Evolutionary conservation across 2,329 filamentous ascomycete genomes (phyloP).

Genomic region (Arthrobotrys iridis): DNA sequence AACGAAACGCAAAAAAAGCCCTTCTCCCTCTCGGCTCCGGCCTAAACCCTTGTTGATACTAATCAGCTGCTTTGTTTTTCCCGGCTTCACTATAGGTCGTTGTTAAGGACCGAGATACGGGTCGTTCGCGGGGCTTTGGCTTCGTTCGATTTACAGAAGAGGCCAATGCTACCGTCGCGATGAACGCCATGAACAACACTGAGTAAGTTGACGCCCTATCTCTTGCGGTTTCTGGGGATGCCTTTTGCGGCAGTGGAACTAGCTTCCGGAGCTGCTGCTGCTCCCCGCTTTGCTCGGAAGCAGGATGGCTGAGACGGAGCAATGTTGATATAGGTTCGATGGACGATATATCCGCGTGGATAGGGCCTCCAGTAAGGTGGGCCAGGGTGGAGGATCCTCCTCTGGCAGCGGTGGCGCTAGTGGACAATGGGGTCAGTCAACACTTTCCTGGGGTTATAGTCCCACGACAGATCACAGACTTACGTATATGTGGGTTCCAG

Average conservation of each 20-base stretch:
- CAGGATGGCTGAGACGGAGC: conserved; percentile 55
- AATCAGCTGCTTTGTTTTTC: conserved; percentile 54
- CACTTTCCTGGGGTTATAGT: conserved; percentile 48
- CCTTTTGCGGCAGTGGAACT: conserved; percentile 45
- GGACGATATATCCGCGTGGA: conserved; percentile 87
- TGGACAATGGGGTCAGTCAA: conserved; percentile 51
- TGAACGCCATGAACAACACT: conserved; percentile 79
- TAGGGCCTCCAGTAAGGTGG: conserved; percentile 64
- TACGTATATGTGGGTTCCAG: conserved; percentile 48
- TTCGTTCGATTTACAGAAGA: conserved; percentile 90
- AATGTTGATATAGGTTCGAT: conserved; percentile 74
- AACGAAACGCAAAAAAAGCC: conserved; percentile 48
- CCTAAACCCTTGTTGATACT: conserved; percentile 53
- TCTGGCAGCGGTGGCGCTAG: conserved; percentile 27
- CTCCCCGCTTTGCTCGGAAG: conserved; percentile 47
- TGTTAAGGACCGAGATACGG: conserved; percentile 96
- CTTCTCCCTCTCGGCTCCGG: conserved; percentile 49
- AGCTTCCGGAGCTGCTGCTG: conserved; percentile 53
- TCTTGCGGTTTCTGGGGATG: conserved; percentile 13
- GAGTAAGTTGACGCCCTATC: conserved; percentile 72
- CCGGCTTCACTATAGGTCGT: conserved; percentile 73
- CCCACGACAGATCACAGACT: conserved; percentile 51
- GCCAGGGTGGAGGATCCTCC: conserved; percentile 32
- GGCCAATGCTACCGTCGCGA: conserved; percentile 76
- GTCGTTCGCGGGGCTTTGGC: conserved; percentile 94